Evolutionary conservation across 2,329 filamentous ascomycete species (phyloP), one percentile per base, ranked within the genome.

Genomic region (Phyllosticta citrichinensis): DNA sequence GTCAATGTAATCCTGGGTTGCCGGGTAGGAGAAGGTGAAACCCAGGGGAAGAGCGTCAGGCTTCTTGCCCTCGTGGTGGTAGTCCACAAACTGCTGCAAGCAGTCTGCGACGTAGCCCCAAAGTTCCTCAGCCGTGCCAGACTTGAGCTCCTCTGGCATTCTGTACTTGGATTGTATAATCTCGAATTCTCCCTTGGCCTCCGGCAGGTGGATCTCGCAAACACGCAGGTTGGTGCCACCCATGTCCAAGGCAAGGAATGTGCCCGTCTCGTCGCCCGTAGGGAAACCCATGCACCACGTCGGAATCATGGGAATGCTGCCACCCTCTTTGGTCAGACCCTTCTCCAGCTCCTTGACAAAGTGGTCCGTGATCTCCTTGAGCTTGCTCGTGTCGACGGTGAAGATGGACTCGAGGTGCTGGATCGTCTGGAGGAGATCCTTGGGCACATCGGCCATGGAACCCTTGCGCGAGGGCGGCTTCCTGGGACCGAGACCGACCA

Each of bases 41-140:
- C 92, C 93, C 9, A 97, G 83, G 2, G 90, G 89, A 52, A 92
- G 76, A 65, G 83, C 83, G 14, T 82, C 81, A 25, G 90, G 71
- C 62, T 87, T 80, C 67, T 83, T 78, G 55, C 77, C 77, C 59
- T 84, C 84, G 72, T 96, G 89, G 75, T 97, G 91, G 66, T 88
- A 88, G 70, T 95, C 86, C 65, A 97, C 84, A 74, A 97, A 97
- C 70, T 96, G 89, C 75, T 93, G 83, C 63, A 97, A 80, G 73
- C 91, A 96, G 74, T 96, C 91, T 72, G 92, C 91, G 70, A 96
- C 90, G 75, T 96, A 97, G 70, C 91, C 89, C 90, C 91, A 97
- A 6, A 97, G 83, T 75, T 96, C 91, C 20, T 96, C 90, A 1
- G 87, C 83, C 12, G 86, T 83, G 57, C 91, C 91, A 2, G 87